These are phyloP conservation scores for Euphorbia lathyris DNA, from an alignment of 345 rosid species.

Conservation along the genomic window DNA sequence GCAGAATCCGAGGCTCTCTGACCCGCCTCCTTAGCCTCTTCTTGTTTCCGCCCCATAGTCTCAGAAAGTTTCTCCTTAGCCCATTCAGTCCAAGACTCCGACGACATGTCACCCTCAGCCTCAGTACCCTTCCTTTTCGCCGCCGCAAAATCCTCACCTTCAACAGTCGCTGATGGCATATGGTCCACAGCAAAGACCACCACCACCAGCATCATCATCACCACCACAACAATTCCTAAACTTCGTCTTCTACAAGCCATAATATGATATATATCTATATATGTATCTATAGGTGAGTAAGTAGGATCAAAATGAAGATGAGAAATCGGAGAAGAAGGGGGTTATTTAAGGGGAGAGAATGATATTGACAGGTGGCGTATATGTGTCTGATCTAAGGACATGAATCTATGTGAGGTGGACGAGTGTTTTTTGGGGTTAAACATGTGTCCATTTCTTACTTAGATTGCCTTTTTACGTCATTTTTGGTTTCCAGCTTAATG, in stretches of 20 bases:
- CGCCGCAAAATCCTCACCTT: constrained; percentile 11
- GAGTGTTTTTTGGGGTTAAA: not conserved
- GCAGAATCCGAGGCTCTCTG: constrained; percentile 27
- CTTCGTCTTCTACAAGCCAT: constrained; percentile 19
- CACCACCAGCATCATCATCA: constrained; percentile 9
- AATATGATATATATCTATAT: too few relatives aligned
- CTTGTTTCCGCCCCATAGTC: constrained; percentile 41
- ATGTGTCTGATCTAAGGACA: constrained; percentile 6
- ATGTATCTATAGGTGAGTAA: too few relatives aligned
- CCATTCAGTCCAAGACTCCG: constrained; percentile 57
- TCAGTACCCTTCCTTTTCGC: constrained; percentile 10
- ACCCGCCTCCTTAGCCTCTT: constrained; percentile 19
- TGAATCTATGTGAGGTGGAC: not conserved
- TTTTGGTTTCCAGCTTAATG: too few relatives aligned
- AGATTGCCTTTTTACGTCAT: not conserved
- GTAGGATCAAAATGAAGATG: not conserved
- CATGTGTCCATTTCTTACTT: constrained; percentile 18
- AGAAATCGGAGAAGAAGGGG: not conserved
- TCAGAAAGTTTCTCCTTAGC: constrained; percentile 49
- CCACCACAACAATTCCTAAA: not conserved
- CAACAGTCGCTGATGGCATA: constrained; percentile 19
- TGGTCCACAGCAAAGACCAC: constrained; percentile 19
- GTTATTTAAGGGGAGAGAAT: not conserved
- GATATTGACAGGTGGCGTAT: constrained; percentile 3
- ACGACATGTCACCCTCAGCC: constrained; percentile 13